Percentiles rank a stretch among this genome's conserved stretches.
These are phyloP conservation scores for Iberis pinnata DNA, from an alignment of 345 rosid species.

Conservation along the genomic window DNA sequence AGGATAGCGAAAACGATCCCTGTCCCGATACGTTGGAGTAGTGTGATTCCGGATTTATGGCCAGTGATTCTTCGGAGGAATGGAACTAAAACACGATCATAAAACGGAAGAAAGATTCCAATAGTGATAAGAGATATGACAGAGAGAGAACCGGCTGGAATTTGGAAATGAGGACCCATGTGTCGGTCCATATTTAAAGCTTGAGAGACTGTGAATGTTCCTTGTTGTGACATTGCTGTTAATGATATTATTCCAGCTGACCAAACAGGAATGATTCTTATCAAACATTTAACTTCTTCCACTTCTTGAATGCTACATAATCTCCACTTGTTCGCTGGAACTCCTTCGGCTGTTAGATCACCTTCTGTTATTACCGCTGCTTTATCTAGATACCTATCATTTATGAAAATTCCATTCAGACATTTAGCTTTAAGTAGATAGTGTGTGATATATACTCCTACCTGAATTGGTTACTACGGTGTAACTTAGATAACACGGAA, in stretches of 20 bases:
- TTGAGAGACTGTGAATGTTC: slow-evolving; percentile 76
- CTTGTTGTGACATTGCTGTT: slow-evolving; percentile 64
- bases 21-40: slow-evolving; percentile 76
- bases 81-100: slow-evolving; percentile 63
- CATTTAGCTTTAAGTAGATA: slow-evolving; percentile 3
- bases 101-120: slow-evolving; percentile 36
- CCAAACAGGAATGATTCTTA: slow-evolving; percentile 51
- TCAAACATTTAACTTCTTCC: slow-evolving; percentile 60
- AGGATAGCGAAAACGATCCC: slow-evolving; percentile 59
- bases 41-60: slow-evolving; percentile 65
- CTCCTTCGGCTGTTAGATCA: slow-evolving; percentile 46
- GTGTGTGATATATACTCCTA: no score
- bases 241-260: slow-evolving; percentile 52
- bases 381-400: slow-evolving; percentile 59
- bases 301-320: slow-evolving; percentile 59
- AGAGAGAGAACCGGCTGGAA: slow-evolving; percentile 76
- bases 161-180: slow-evolving; percentile 49
- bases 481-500: slow-evolving; percentile 40
- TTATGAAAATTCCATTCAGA: background rate
- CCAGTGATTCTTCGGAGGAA: slow-evolving; percentile 48
- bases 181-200: slow-evolving; percentile 72
- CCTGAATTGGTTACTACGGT: slow-evolving; percentile 61
- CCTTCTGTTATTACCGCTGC: slow-evolving; percentile 48
- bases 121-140: slow-evolving; percentile 74
- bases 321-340: slow-evolving; percentile 37